Percentiles rank a stretch among this genome's conserved stretches.
Conservation (phyloP, 441 rosid genomes). For the Caryocar brasiliense region DNA sequence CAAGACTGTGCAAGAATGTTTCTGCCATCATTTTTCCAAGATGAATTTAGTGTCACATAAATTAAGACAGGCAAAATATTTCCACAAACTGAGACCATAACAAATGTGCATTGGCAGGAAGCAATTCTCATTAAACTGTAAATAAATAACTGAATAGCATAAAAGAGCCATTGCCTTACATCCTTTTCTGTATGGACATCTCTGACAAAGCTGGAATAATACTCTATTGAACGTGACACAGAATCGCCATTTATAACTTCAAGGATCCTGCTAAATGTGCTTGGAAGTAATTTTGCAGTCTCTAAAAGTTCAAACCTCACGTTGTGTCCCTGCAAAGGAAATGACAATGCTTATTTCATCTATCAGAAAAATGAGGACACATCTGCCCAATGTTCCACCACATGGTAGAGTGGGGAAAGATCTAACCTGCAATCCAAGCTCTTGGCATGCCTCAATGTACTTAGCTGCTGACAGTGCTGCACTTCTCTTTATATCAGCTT, state of each 20-base stretch:
- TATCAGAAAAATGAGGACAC: slow-evolving; percentile 2
- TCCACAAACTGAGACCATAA: too few species aligned
- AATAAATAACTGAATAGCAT: background rate
- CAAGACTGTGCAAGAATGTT: slow-evolving; percentile 38
- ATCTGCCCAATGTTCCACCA: slow-evolving; percentile 9
- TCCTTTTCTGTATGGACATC: slow-evolving; percentile 82
- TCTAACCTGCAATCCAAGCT: slow-evolving; percentile 87
- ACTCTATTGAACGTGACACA: slow-evolving; percentile 59
- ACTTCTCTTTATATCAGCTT: slow-evolving; percentile 82
- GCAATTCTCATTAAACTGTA: background rate
- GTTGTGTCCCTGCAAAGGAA: slow-evolving; percentile 61
- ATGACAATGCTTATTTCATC: slow-evolving; percentile 1
- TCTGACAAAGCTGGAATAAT: slow-evolving; percentile 68
- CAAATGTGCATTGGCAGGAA: slow-evolving; percentile 2
- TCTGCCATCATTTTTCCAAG: slow-evolving; percentile 42
- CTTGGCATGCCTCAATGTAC: slow-evolving; percentile 87
- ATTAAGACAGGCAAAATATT: too few species aligned
- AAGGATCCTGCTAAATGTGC: slow-evolving; percentile 59
- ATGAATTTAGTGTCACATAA: slow-evolving; percentile 8
- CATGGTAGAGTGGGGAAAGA: slow-evolving; percentile 2
- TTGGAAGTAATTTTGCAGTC: slow-evolving; percentile 85
- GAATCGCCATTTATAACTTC: slow-evolving; percentile 67
- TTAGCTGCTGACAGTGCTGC: slow-evolving; percentile 74
- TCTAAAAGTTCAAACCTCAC: slow-evolving; percentile 85
- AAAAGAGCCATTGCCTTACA: slow-evolving; percentile 37